These are phyloP conservation scores for Pleurotus cornucopiae DNA, from an alignment of 768 basidiomycete species.

Conservation along the genomic window DNA sequence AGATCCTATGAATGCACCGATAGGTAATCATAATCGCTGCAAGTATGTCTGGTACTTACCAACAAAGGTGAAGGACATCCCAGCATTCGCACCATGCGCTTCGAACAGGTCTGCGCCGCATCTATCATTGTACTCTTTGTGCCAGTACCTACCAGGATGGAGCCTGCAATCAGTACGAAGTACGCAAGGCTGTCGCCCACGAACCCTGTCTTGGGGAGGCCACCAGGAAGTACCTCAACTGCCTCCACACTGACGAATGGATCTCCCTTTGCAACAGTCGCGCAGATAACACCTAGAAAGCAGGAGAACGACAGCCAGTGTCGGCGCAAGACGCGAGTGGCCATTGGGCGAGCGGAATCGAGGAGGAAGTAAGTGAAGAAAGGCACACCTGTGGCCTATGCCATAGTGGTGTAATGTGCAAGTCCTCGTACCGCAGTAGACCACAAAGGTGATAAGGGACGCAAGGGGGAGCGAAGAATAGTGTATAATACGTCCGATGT, in stretches of 20 bases:
- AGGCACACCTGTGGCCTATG: too few relatives aligned
- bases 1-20: neutral
- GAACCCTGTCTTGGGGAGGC: neutral
- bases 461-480: too few relatives aligned
- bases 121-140: neutral
- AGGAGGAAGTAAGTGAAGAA: too few relatives aligned
- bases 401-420: too few relatives aligned
- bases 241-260: neutral
- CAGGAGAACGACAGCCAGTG: too few relatives aligned
- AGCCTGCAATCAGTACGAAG: neutral
- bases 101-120: conserved; percentile 2
- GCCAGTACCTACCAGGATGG: conserved; percentile 1
- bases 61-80: neutral
- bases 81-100: conserved; percentile 2
- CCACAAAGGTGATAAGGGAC: too few relatives aligned
- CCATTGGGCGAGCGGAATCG: too few relatives aligned
- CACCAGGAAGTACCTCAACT: neutral
- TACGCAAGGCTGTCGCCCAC: neutral
- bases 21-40: neutral
- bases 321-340: too few relatives aligned
- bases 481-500: too few relatives aligned
- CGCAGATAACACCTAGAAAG: too few relatives aligned
- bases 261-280: too few relatives aligned
- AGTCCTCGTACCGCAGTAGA: too few relatives aligned
- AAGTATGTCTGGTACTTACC: neutral